Base-by-base conservation (phyloP, 208 protist species). In the Crithidia acanthocephali region DNA sequence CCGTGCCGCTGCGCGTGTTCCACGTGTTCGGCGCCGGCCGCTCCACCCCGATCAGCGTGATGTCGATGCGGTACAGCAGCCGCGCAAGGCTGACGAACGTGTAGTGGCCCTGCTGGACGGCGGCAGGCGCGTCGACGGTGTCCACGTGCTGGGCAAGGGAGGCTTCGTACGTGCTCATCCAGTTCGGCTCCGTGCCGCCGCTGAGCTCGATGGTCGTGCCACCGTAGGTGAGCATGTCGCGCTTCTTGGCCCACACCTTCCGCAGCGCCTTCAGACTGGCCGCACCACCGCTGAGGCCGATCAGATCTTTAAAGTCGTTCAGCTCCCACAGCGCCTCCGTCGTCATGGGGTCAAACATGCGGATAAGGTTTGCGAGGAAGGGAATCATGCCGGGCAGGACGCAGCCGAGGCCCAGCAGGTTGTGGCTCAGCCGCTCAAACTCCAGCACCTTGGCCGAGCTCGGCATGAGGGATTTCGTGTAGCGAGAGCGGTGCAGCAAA, bases 341-440 rank as follows among this genome's bases (percentile, higher is more conserved):
- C 27, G 79, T 68, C 68, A 76, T 74, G 25, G 79, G 70, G 61
- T 80, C 73, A 28, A 83, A 79, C 57, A 72, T 70, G 48, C 73
- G 78, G 37, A 83, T 68, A 18, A 83, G 68, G 52, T 83, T 79
- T 6, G 56, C 78, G 22, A 83, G 11, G 25, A 79, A 40, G 25
- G 78, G 78, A 10, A 83, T 67, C 61, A 75, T 79, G 20, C 73
- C 73, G 1, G 78, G 78, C 37, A 83, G 68, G 30, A 83, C 78
- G 51, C 72, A 70, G 37, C 78, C 78, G 11, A 74, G 68, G 13
- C 78, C 73, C 18, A 83, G 64, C 50, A 83, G 57, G 68, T 72
- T 83, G 72, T 79, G 73, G 59, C 68, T 83, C n/a, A 83, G 57
- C 23, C 73, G 78, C 68, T 79, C 78, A 40, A 83, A 55, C 53